Evolutionary conservation across 352 stramenopile genomes (phyloP).

Genomic region (Phytophthora gonapodyides): DNA sequence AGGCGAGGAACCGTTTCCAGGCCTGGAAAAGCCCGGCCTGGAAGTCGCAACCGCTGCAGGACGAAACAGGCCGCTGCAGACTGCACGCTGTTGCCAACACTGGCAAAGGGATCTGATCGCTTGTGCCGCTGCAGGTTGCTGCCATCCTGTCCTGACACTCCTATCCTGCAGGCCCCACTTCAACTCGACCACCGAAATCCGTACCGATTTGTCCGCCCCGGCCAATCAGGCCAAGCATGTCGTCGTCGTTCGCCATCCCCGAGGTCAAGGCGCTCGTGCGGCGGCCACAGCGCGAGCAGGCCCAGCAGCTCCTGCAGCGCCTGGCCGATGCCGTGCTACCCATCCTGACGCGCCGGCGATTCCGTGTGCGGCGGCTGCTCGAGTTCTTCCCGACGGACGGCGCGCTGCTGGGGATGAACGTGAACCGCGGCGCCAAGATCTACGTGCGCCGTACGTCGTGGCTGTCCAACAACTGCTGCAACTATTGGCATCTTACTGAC

Average conservation of each 20-base stretch:
- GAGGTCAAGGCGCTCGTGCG: conserved; percentile 51
- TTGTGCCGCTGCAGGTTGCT: no score
- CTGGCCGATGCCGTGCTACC: conserved; percentile 58
- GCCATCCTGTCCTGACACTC: no score
- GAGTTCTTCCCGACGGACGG: conserved; percentile 75
- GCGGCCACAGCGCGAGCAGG: conserved; percentile 34
- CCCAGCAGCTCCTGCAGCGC: conserved; percentile 52
- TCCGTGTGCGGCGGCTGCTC: conserved; percentile 55
- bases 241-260: conserved; percentile 34
- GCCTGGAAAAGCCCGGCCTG: no score
- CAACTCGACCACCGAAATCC: conserved; percentile 21
- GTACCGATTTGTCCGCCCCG: conserved; percentile 2
- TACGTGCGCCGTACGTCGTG: conserved; percentile 61
- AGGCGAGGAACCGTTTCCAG: no score
- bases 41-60: no score
- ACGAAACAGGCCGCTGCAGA: no score
- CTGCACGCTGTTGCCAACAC: no score
- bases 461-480: neutral
- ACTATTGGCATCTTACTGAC: neutral
- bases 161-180: no score
- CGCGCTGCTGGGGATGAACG: conserved; percentile 77
- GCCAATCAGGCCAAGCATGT: conserved; percentile 19
- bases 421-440: conserved; percentile 73
- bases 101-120: no score
- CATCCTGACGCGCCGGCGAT: conserved; percentile 56